Evolutionary conservation across 441 rosid genomes (phyloP).

Genomic region (Manihot esculenta): DNA sequence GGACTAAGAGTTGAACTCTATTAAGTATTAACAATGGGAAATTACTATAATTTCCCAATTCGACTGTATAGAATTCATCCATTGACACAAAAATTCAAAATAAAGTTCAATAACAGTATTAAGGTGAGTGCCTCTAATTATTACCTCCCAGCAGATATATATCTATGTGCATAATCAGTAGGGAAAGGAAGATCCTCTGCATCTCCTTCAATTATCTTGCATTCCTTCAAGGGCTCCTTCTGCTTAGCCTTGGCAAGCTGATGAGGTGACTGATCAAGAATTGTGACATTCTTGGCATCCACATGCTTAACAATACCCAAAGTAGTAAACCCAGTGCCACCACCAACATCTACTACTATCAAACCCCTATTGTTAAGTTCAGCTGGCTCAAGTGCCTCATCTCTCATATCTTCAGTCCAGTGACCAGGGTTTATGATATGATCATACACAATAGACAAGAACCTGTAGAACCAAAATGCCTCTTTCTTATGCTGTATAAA

Average conservation of each 20-base stretch:
- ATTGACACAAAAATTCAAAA: not conserved
- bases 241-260: slow-evolving; percentile 54
- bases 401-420: slow-evolving; percentile 58
- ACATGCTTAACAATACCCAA: slow-evolving; percentile 57
- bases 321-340: slow-evolving; percentile 56
- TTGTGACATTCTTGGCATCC: slow-evolving; percentile 51
- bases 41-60: not conserved
- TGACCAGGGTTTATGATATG: slow-evolving; percentile 54
- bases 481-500: slow-evolving; percentile 53
- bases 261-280: slow-evolving; percentile 55
- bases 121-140: not conserved
- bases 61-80: not conserved
- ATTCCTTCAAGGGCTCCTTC: slow-evolving; percentile 55
- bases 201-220: slow-evolving; percentile 53
- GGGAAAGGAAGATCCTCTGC: slow-evolving; percentile 53
- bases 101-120: not conserved
- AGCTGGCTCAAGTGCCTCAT: slow-evolving; percentile 47
- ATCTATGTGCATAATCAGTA: slow-evolving; percentile 50
- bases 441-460: slow-evolving; percentile 47
- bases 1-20: too few species aligned
- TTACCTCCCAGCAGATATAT: slow-evolving; percentile 59
- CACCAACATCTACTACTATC: slow-evolving; percentile 50
- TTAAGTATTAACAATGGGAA: not conserved
- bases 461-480: slow-evolving; percentile 56
- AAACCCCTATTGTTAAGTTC: slow-evolving; percentile 40